These are phyloP conservation scores for Geotrichum reessii DNA, from an alignment of 1,139 yeast genomes.

Conservation along the genomic window DNA sequence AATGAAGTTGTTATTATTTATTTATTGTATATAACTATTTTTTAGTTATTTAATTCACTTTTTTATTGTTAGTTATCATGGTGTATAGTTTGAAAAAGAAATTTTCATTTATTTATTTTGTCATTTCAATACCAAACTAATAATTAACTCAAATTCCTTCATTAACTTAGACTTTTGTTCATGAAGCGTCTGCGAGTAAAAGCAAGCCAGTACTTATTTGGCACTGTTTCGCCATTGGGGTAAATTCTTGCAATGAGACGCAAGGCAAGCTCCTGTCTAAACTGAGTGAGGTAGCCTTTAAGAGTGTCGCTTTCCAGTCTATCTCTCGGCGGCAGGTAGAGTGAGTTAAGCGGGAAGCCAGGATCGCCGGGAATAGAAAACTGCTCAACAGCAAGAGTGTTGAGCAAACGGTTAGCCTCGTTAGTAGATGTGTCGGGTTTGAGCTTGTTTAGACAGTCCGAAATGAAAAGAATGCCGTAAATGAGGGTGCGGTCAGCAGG, in stretches of 20 bases:
- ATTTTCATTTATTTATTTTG: background rate
- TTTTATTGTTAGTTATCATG: background rate
- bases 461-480: conserved; percentile 87
- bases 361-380: conserved; percentile 94
- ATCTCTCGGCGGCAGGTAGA: conserved; percentile 72
- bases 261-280: conserved; percentile 87
- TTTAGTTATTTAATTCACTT: background rate
- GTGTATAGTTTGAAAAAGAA: background rate
- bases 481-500: conserved; percentile 92
- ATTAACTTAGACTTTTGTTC: conserved; percentile 58
- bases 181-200: conserved; percentile 91
- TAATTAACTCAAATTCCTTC: background rate
- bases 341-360: conserved; percentile 82
- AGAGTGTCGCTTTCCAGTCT: conserved; percentile 72
- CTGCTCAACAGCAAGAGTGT: conserved; percentile 79
- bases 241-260: conserved; percentile 74
- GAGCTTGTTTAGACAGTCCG: conserved; percentile 73
- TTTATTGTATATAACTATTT: background rate
- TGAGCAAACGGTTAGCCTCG: conserved; percentile 71
- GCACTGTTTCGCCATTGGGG: conserved; percentile 44
- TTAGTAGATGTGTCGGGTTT: conserved; percentile 33
- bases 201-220: conserved; percentile 80
- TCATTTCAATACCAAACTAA: background rate
- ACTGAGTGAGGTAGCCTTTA: conserved; percentile 76
- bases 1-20: background rate